These are phyloP conservation scores for Salinomyces thailandicus DNA, from an alignment of 2,329 filamentous ascomycete genomes.

Conservation along the genomic window DNA sequence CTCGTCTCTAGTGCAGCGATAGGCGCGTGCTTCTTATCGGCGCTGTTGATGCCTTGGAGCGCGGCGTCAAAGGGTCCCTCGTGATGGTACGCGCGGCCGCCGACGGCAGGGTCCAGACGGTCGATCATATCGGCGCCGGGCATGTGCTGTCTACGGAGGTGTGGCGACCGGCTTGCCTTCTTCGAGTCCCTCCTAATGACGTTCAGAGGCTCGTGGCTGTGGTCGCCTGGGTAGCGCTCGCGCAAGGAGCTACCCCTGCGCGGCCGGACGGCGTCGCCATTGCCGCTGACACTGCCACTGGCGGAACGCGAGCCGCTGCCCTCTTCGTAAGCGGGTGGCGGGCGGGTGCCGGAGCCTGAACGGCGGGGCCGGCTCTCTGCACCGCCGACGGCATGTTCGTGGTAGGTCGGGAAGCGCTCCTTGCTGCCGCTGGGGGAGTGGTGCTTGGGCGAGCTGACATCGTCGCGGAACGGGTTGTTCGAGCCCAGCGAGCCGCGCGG, in stretches of 20 bases:
- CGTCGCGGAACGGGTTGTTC: slow-evolving; percentile 35
- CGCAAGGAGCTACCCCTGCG: slow-evolving; percentile 44
- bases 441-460: slow-evolving; percentile 23
- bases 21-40: slow-evolving; percentile 51
- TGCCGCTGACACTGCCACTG: slow-evolving; percentile 2
- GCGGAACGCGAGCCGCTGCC: slow-evolving; percentile 5
- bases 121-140: slow-evolving; percentile 71
- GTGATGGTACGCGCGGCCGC: slow-evolving; percentile 66
- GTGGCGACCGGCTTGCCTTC: slow-evolving; percentile 54
- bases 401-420: slow-evolving; percentile 35
- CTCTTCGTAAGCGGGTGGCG: slow-evolving; percentile 20
- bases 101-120: slow-evolving; percentile 56
- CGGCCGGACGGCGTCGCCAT: slow-evolving; percentile 3
- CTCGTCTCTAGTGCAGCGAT: slow-evolving; percentile 63
- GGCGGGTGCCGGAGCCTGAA: slow-evolving; percentile 10
- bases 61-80: slow-evolving; percentile 84
- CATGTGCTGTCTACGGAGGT: slow-evolving; percentile 55
- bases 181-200: slow-evolving; percentile 53
- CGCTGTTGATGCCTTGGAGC: slow-evolving; percentile 58
- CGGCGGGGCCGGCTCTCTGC: slow-evolving; percentile 9
- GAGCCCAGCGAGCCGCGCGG: slow-evolving; percentile 27
- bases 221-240: slow-evolving; percentile 53
- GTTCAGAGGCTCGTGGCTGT: slow-evolving; percentile 56
- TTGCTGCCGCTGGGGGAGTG: slow-evolving; percentile 32
- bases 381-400: slow-evolving; percentile 32